Evolutionary conservation across 1,284 basidiomycete genomes (phyloP).

Genomic region (Trichosporon ovoides): DNA sequence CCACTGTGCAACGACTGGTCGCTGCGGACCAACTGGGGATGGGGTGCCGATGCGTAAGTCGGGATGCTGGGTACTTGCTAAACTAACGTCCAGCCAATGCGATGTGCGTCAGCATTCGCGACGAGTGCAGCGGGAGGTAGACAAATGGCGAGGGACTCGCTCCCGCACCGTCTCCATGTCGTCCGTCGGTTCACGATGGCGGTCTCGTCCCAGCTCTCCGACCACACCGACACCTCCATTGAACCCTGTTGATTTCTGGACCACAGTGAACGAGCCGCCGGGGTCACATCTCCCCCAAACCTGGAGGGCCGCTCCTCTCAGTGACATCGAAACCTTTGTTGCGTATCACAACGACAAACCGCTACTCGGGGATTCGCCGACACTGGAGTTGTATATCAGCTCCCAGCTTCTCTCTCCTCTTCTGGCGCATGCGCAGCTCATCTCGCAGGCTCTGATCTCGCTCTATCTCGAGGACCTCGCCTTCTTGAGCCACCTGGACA

Average conservation of each 20-base stretch:
- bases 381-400: slow-evolving; percentile 36
- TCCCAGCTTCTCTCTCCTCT: slow-evolving; percentile 36
- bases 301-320: slow-evolving; percentile 29
- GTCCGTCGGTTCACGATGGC: slow-evolving; percentile 4
- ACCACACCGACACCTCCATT: not conserved
- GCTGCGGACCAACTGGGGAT: slow-evolving; percentile 29
- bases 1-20: slow-evolving; percentile 36
- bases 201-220: not conserved
- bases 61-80: not conserved
- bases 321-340: slow-evolving; percentile 31
- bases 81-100: slow-evolving; percentile 10
- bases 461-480: slow-evolving; percentile 40
- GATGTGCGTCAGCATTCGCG: slow-evolving; percentile 22
- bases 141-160: slow-evolving; percentile 29
- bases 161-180: slow-evolving; percentile 22
- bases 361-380: slow-evolving; percentile 29
- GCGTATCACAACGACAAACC: slow-evolving; percentile 22
- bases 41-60: slow-evolving; percentile 22
- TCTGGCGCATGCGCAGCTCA: slow-evolving; percentile 30
- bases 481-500: slow-evolving; percentile 41
- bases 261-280: slow-evolving; percentile 24
- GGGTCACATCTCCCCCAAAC: slow-evolving; percentile 29
- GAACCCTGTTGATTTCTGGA: slow-evolving; percentile 21
- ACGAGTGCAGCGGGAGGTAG: slow-evolving; percentile 30
- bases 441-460: slow-evolving; percentile 40